A percentile compares a stretch with the other conserved stretches of the same genome.
phyloP scores from a whole-genome alignment of 1,284 basidiomycete genomes.

The Hortiboletus rubellus region DNA sequence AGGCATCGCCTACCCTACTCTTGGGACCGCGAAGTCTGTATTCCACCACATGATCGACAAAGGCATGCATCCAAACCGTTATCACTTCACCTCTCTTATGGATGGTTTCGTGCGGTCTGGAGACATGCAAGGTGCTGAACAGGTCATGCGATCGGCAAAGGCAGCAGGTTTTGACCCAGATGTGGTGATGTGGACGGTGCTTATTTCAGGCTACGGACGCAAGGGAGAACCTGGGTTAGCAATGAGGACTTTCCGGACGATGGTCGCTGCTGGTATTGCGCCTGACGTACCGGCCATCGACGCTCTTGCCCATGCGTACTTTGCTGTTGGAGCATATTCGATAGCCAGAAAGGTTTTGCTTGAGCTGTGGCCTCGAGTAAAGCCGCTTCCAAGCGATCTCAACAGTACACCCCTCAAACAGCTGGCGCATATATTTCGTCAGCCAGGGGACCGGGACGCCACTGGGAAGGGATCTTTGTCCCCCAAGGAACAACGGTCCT shows the following conservation, averaged over 20 bases:
- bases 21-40: conserved; percentile 49
- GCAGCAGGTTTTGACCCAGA: conserved; percentile 53
- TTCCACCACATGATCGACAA: conserved; percentile 59
- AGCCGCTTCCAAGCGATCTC: conserved; percentile 55
- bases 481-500: conserved; percentile 29
- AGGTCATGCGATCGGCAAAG: conserved; percentile 51
- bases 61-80: conserved; percentile 64
- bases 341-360: conserved; percentile 55
- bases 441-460: conserved; percentile 12
- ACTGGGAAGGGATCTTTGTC: conserved; percentile 20
- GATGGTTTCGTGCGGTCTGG: conserved; percentile 60
- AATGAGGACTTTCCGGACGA: conserved; percentile 54
- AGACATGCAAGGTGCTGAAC: conserved; percentile 52
- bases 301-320: conserved; percentile 66
- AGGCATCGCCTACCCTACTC: conserved; percentile 49
- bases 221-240: conserved; percentile 55
- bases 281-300: conserved; percentile 70
- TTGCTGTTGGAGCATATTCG: conserved; percentile 50
- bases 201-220: conserved; percentile 65
- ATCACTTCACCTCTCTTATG: conserved; percentile 71
- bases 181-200: conserved; percentile 69
- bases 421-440: conserved; percentile 46
- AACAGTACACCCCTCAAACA: conserved; percentile 42
- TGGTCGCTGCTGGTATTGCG: conserved; percentile 58
- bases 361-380: conserved; percentile 63